Evolutionary conservation across 768 basidiomycete species (phyloP).

Genomic region (Suillus spraguei): DNA sequence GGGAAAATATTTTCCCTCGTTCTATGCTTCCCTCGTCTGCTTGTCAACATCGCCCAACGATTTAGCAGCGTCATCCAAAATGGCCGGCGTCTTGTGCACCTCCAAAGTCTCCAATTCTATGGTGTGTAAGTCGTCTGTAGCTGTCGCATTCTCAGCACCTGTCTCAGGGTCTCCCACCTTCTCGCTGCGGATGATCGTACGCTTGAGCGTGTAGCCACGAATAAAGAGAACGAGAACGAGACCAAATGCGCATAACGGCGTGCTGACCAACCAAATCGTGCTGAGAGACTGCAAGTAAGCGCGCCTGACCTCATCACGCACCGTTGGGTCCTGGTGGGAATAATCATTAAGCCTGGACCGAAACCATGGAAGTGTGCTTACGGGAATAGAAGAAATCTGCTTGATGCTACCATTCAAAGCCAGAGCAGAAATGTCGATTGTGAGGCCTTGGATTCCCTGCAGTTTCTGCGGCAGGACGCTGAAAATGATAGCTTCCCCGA

Average conservation of each 20-base stretch:
- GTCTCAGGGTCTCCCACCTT: constrained; percentile 34
- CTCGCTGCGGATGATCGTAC: constrained; percentile 20
- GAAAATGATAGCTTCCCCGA: constrained; percentile 72
- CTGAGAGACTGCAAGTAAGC: constrained; percentile 39
- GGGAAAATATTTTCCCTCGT: neutral
- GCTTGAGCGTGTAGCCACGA: constrained; percentile 39
- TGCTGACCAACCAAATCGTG: constrained; percentile 43
- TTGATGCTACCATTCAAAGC: constrained; percentile 50
- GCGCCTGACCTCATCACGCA: constrained; percentile 36
- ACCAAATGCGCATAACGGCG: constrained; percentile 33
- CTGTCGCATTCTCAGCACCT: constrained; percentile 6
- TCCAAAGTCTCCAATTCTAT: constrained; percentile 1
- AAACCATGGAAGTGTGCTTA: constrained; percentile 5
- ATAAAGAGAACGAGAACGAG: constrained; percentile 37
- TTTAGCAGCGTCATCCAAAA: constrained; percentile 9
- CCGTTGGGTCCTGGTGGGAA: constrained; percentile 28
- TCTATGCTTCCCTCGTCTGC: constrained; percentile 7
- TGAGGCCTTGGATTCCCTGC: constrained; percentile 18
- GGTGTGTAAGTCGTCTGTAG: constrained; percentile 1
- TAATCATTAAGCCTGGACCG: neutral
- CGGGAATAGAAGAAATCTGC: constrained; percentile 39
- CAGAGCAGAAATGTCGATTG: constrained; percentile 44
- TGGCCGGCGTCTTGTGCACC: neutral
- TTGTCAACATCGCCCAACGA: constrained; percentile 6
- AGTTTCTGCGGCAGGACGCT: constrained; percentile 41